Base-by-base conservation (phyloP, 2,329 filamentous ascomycete genomes). In the Cadophora malorum region DNA sequence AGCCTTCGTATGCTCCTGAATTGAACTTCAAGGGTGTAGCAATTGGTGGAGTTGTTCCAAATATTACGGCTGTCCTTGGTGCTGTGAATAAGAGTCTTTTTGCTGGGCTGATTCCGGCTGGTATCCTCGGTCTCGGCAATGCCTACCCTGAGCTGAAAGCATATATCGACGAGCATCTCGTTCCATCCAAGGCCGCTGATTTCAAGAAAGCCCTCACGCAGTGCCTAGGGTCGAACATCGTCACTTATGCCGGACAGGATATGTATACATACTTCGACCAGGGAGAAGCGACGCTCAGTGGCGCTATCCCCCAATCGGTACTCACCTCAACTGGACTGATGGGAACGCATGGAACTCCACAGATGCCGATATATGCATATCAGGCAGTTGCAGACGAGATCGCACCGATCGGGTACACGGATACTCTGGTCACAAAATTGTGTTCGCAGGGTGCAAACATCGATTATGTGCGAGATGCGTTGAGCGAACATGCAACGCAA, bases 381-480 rank as follows among this genome's bases (percentile, higher is more conserved):
- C 85, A 86, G 69, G 81, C 83, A 0, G 78, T 81, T 19, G 69
- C 71, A 3, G 84, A 86, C 50, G 79, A 85, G 63, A 75, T 84
- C 64, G 81, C 79, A 12, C 75, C 78, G 2, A 75, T 84, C 4
- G 74, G 70, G 7, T 80, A 82, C 41, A 84, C 81, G 1, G 83
- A 86, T 63, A 74, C 68, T 0, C 70, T 85, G 25, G 78, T 85
- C 0, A 60, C 75, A 0, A 71, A 75, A 19, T 83, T 82, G 66
- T 86, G 83, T 66, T 69, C 68, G 0, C 75, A 72, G 2, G 81
- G 80, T 2, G 81, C 78, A 0, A 78, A 78, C 2, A 79, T 86
- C 16, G 73, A 77, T 1, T 84, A 83, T 66, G 76, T 81, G 63
- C 76, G 82, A 4, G 83, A 85, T 69, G 77, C 75, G 1, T 71